Base-by-base conservation (phyloP, 2,329 filamentous ascomycete genomes). In the Fusarium guadeloupense region DNA sequence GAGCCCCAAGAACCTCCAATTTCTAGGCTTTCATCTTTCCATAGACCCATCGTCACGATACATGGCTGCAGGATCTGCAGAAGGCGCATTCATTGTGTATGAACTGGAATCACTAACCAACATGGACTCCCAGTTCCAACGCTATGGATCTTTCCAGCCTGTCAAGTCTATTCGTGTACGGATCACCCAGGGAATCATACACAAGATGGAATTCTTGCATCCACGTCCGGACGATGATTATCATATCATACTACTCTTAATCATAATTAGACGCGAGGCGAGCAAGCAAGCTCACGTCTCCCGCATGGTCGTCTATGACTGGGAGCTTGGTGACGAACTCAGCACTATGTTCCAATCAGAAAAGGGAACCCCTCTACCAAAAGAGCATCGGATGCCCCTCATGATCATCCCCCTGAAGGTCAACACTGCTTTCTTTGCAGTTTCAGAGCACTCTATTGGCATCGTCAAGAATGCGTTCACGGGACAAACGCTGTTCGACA, bases 181-280 rank as follows among this genome's bases (percentile, higher is more conserved):
- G 9, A 63, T 74, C 9, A 79, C 92, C 8, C 83, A 87, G 8
- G 93, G 91, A 1, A 81, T 88, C n/a, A 91, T 98, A 50, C 82
- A 94, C 67, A 90, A 92, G 66, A 88, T 97, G 81, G 90, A 93
- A 19, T 99, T 98, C 63, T 81, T 99, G 4, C 86, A 90, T 55
- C 91, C 93, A 8, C 81, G 82, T 9, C 76, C 83, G 1, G 83
- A 86, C 47, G 88, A 93, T 57, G 82, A 86, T 9, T 81, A 88
- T 48, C 87, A 88, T 66, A 85, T 96, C 37, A 88, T 96, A n/a
- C 81, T 98, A 4, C 78, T 97, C 10, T 77, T 97, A 35, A 81
- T 89, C 16, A 68, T 85, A 14, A 75, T 82, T 45, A 77, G 75
- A 28, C 76, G 78, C 26, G 81, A 82, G 50, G 58, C 60, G 6